phyloP scores from a whole-genome alignment of 2,329 filamentous ascomycete species.

The Botryotinia globosa region DNA sequence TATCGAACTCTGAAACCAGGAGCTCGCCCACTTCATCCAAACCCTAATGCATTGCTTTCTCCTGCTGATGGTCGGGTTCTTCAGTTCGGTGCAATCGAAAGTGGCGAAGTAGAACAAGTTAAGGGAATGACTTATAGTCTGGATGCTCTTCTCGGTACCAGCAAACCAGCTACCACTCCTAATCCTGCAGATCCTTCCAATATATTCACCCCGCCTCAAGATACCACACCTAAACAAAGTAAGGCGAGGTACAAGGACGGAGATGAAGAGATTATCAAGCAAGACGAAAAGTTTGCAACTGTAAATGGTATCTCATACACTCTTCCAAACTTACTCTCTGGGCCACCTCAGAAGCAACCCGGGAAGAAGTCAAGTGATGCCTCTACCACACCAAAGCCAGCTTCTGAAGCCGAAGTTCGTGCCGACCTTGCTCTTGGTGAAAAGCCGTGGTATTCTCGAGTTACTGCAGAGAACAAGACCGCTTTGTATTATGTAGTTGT shows the following conservation, averaged over 20 bases:
- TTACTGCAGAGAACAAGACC: slow-evolving; percentile 60
- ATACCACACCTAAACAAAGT: slow-evolving; percentile 25
- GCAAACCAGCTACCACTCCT: slow-evolving; percentile 46
- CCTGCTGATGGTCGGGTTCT: slow-evolving; percentile 89
- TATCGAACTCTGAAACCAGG: slow-evolving; percentile 93
- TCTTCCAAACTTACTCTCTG: slow-evolving; percentile 81
- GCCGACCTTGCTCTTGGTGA: slow-evolving; percentile 76
- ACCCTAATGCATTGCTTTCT: slow-evolving; percentile 75
- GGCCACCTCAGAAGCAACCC: slow-evolving; percentile 47
- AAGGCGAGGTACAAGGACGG: slow-evolving; percentile 33
- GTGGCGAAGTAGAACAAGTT: slow-evolving; percentile 95
- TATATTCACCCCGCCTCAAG: slow-evolving; percentile 42
- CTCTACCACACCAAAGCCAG: slow-evolving; percentile 62
- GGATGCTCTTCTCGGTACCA: slow-evolving; percentile 81
- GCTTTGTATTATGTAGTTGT: slow-evolving; percentile 91
- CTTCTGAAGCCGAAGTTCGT: slow-evolving; percentile 78
- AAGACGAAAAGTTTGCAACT: slow-evolving; percentile 88
- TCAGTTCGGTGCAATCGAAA: slow-evolving; percentile 87
- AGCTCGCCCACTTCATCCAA: slow-evolving; percentile 76
- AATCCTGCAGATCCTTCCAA: slow-evolving; percentile 44
- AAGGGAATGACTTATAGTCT: slow-evolving; percentile 98
- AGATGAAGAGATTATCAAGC: slow-evolving; percentile 65
- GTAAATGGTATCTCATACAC: slow-evolving; percentile 97
- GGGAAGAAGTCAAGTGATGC: slow-evolving; percentile 62
- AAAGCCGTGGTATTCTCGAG: slow-evolving; percentile 67